phyloP scores from a whole-genome alignment of 2,329 filamentous ascomycete species.

The Aspergillus pseudoglaucus region DNA sequence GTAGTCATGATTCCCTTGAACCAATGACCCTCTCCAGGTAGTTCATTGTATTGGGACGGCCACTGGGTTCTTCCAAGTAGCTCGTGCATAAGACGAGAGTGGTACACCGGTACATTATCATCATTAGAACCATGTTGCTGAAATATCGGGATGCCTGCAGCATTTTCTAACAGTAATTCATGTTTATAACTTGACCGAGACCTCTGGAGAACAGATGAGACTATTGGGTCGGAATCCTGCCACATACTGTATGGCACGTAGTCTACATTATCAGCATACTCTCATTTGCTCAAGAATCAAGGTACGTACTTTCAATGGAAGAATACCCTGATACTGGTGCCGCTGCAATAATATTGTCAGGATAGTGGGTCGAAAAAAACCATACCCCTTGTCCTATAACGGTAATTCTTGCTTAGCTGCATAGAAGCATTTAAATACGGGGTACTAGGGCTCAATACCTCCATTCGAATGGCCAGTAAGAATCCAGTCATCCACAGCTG shows the following conservation, averaged over 20 bases:
- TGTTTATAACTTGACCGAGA: constrained; percentile 49
- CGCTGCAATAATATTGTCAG: constrained; percentile 51
- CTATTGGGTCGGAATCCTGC: constrained; percentile 48
- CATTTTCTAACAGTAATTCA: constrained; percentile 49
- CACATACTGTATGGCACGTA: constrained; percentile 55
- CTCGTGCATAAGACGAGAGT: constrained; percentile 50
- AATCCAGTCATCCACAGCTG: constrained; percentile 45
- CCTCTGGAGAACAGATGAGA: constrained; percentile 42
- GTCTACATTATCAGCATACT: constrained; percentile 23
- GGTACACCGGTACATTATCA: constrained; percentile 54
- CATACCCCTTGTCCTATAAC: constrained; percentile 48
- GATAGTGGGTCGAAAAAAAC: constrained; percentile 51
- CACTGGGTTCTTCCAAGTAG: constrained; percentile 39
- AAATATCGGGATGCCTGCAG: constrained; percentile 46
- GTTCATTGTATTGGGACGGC: constrained; percentile 44
- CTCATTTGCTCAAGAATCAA: not conserved
- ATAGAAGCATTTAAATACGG: not conserved
- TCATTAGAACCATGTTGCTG: constrained; percentile 53
- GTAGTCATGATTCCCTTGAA: constrained; percentile 53
- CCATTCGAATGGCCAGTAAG: constrained; percentile 55
- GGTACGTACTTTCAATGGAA: constrained; percentile 44
- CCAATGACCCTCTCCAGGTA: constrained; percentile 46
- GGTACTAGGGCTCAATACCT: constrained; percentile 24
- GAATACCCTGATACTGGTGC: constrained; percentile 54
- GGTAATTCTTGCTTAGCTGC: not conserved